Conservation (phyloP, 2,329 filamentous ascomycete genomes). For the Thermothelomyces thermophilus region DNA sequence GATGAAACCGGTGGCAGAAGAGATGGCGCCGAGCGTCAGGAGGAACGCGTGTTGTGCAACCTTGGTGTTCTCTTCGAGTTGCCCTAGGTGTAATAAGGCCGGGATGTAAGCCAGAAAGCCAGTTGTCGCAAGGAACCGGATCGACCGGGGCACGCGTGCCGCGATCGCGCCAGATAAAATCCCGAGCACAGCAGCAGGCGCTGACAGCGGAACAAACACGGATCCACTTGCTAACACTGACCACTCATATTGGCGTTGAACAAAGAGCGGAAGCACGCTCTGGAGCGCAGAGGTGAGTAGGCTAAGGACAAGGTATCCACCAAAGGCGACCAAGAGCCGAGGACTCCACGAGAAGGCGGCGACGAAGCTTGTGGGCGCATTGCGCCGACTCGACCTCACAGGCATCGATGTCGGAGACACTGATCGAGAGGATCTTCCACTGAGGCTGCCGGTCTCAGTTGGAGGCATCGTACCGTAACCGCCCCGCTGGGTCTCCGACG, state of each 20-base stretch:
- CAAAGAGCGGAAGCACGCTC: constrained; percentile 22
- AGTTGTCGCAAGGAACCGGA: constrained; percentile 16
- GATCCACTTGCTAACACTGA: constrained; percentile 12
- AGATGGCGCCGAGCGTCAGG: constrained; percentile 17
- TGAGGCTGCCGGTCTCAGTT: not conserved
- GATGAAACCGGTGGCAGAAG: constrained; percentile 19
- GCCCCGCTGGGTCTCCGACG: not conserved
- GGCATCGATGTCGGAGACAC: constrained; percentile 12
- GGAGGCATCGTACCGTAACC: constrained; percentile 21
- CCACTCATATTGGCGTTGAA: constrained; percentile 17
- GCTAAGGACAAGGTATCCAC: constrained; percentile 19
- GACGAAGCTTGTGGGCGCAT: not conserved
- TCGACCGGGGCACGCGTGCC: constrained; percentile 12
- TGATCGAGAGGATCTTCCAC: constrained; percentile 12
- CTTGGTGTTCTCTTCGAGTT: constrained; percentile 2
- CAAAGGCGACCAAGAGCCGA: constrained; percentile 17
- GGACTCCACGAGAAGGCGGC: constrained; percentile 2
- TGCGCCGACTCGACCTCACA: constrained; percentile 2
- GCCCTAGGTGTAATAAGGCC: constrained; percentile 18
- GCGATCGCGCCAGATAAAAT: constrained; percentile 14
- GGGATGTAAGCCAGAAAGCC: constrained; percentile 21
- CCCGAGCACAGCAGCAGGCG: constrained; percentile 19
- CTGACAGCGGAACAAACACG: constrained; percentile 21
- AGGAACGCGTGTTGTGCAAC: constrained; percentile 9
- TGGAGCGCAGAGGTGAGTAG: constrained; percentile 20